Percentiles rank a stretch among this genome's conserved stretches.
Evolutionary conservation across 148 eudicot species (phyloP).

Genomic region (Selenicereus undatus): DNA sequence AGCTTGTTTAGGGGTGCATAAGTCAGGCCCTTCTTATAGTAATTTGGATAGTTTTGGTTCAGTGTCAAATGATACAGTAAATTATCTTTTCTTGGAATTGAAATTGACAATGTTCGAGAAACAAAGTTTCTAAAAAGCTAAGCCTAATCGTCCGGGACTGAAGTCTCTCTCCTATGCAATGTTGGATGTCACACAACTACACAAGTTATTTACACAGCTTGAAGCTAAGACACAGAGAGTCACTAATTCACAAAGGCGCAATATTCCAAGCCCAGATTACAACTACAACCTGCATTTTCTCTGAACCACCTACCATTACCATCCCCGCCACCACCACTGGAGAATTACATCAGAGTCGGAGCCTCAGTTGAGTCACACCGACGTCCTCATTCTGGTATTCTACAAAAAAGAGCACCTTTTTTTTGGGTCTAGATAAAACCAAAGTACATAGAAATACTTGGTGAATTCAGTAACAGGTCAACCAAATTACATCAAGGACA

Average conservation of each 20-base stretch:
- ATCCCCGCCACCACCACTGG: background rate
- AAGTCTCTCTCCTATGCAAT: too few relatives aligned
- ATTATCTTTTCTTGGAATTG: too few relatives aligned
- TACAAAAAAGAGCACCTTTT: background rate
- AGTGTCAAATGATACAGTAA: too few relatives aligned
- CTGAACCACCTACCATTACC: background rate
- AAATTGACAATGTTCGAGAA: too few relatives aligned
- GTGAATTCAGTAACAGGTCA: conserved; percentile 38
- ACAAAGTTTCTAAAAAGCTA: too few relatives aligned
- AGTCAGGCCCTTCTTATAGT: too few relatives aligned
- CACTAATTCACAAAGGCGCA: background rate
- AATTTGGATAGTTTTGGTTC: too few relatives aligned
- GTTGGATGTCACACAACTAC: background rate
- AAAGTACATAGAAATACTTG: background rate
- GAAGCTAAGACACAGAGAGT: background rate
- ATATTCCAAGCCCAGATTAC: background rate
- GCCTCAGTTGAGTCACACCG: background rate
- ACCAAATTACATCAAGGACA: conserved; percentile 68
- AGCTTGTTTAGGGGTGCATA: too few relatives aligned
- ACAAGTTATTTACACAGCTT: background rate
- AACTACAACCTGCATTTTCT: background rate
- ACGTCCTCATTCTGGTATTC: background rate
- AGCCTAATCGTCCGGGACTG: too few relatives aligned
- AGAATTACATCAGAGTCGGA: background rate
- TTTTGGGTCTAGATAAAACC: background rate